Evolutionary conservation across 2,329 filamentous ascomycete species (phyloP), one percentile per base, ranked within the genome.

Genomic region (Trichoderma koningiopsis): DNA sequence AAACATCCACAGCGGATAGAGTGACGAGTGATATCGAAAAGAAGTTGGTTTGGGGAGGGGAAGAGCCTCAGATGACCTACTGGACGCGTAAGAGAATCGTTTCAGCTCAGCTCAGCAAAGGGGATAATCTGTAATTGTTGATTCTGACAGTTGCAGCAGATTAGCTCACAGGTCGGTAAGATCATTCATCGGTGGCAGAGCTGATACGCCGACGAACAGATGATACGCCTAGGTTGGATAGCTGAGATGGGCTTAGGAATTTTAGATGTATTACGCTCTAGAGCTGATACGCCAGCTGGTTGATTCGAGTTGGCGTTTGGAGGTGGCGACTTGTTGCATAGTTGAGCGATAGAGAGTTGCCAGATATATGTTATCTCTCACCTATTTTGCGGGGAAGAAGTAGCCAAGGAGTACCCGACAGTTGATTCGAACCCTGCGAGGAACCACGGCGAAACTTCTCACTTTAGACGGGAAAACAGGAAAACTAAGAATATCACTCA

Each of bases 401-500:
- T 49, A 49, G 4, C 47, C n/a, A 24, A 13, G 6, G 13, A 24
- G 47, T 49, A 49, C 5, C 24, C 22, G n/a, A 2, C 14, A 6
- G 55, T 22, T 35, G 29, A 35, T 6, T 57, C 6, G 11, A 11
- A 14, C 13, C 8, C 27, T 27, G 13, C 43, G 7, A 47, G 14
- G n/a, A 19, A 62, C 19, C 6, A 35, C n/a, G 24, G n/a, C 7
- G 29, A n/a, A 13, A 29, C 16, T 8, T 37, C 6, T n/a, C 8
- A 27, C 16, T 19, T 55, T 16, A 7, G 33, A 43, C 40, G 19
- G 19, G 19, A 43, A n/a, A 43, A 43, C 40, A 5, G 8, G 14
- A 53, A 19, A 22, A 55, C 49, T 53, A 64, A 43, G 43, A 64
- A 31, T 55, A 64, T 53, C 49, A 55, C 47, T 55, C 61, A 55